Base-by-base conservation (phyloP, 306 rosid genomes). In the Casuarina equisetifolia region DNA sequence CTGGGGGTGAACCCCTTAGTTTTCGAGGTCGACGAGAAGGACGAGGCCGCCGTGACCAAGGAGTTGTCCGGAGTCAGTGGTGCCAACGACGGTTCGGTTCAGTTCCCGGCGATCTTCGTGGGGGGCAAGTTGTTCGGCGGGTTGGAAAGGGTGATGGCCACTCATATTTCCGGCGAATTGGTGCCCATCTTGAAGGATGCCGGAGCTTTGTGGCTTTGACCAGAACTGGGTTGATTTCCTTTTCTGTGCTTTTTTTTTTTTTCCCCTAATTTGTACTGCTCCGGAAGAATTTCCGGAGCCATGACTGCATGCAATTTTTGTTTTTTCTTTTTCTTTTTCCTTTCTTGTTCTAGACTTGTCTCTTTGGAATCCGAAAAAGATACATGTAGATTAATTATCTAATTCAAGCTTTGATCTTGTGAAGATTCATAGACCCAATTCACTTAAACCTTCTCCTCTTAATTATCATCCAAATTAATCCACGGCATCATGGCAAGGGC, bases 141-240 rank as follows among this genome's bases (percentile, higher is more conserved):
- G 19, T 84, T 95, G 88, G 98, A 95, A 57, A 88, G 85, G 64
- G 97, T 95, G 5, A 95, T 95, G 93, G 90, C 92, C 16, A 78
- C 89, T 54, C 97, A 95, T 82, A 95, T 95, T 35, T 89, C 98
- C 9, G 97, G 97, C 69, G 98, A 95, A 78, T 78, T 95, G 81
- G 89, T 91, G 19, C 98, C 98, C 13, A 86, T 91, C 20, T 78
- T 94, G 11, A 94, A 89, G 80, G 86, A 90, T 19, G 98, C 97
- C 5, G 98, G 98, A 11, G 98, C 98, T 77, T 76, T 94, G 78
- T 94, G 98, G 98, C 98, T 94, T 75, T 94, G 89, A 89, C 10
- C 9, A 5, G 2, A 11, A 1, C n/a, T 3, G 1, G 49, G 36
- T 48, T 10, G 20, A 20, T 50, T 36, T 19, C 3, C 16, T 46